Evolutionary conservation across 2,329 filamentous ascomycete species (phyloP).

Genomic region (Diaporthe helianthi): DNA sequence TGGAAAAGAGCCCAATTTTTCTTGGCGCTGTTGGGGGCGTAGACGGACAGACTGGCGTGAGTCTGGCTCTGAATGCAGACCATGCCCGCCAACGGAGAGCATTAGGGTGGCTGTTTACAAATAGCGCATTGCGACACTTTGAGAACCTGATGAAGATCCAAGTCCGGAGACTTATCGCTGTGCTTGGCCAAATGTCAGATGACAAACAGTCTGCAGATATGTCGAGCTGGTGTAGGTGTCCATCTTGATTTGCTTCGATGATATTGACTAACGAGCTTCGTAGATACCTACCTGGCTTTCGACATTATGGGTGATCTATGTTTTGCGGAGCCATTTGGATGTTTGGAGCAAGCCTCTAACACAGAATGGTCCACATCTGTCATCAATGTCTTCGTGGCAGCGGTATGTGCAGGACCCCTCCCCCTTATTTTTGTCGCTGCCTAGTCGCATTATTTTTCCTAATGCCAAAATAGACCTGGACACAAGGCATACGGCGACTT

Average conservation of each 20-base stretch:
- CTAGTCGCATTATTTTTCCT: not conserved
- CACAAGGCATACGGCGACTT: conserved; percentile 40
- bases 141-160: conserved; percentile 39
- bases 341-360: conserved; percentile 55
- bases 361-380: conserved; percentile 56
- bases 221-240: conserved; percentile 39
- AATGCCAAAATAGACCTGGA: conserved; percentile 37
- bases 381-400: conserved; percentile 40
- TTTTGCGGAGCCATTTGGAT: conserved; percentile 59
- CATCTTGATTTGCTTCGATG: too few species aligned
- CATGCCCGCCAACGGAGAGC: conserved; percentile 41
- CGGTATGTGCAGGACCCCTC: not conserved
- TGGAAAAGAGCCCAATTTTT: conserved; percentile 42
- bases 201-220: conserved; percentile 36
- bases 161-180: conserved; percentile 38
- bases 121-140: conserved; percentile 38
- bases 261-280: conserved; percentile 31
- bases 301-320: conserved; percentile 63
- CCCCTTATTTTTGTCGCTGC: too few species aligned
- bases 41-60: conserved; percentile 25
- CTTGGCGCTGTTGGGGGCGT: conserved; percentile 35
- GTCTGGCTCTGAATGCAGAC: conserved; percentile 32
- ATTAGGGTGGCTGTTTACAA: conserved; percentile 40
- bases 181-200: conserved; percentile 29
- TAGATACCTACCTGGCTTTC: conserved; percentile 47